A percentile compares a stretch with the other conserved stretches of the same genome.
phyloP scores from a whole-genome alignment of 306 rosid genomes.

The Sophora flavescens region DNA sequence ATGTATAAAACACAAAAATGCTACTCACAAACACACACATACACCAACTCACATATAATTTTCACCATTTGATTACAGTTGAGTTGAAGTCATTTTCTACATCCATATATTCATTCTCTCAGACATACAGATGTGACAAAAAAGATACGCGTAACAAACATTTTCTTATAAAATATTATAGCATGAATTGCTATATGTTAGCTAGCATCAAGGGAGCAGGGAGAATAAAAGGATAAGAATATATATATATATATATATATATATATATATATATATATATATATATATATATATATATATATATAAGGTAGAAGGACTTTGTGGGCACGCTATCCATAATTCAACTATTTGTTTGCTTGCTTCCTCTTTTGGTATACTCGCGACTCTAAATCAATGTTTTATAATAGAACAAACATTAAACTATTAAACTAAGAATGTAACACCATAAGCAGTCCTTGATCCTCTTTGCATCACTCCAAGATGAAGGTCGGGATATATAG shows the following conservation, averaged over 20 bases:
- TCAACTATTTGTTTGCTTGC: neutral
- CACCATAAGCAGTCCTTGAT: neutral
- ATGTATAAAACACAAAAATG: no score
- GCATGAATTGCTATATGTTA: conserved; percentile 13
- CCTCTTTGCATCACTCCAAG: conserved; percentile 5
- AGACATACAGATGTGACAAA: no score
- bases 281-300: no score
- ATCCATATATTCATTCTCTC: no score
- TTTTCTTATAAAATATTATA: neutral
- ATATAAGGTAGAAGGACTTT: conserved; percentile 38
- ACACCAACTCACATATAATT: no score
- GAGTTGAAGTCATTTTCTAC: no score
- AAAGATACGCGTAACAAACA: no score
- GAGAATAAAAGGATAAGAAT: neutral
- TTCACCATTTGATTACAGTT: no score
- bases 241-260: no score
- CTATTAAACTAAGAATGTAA: neutral
- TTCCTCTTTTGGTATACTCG: neutral
- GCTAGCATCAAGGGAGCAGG: conserved; percentile 10
- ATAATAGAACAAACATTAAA: neutral
- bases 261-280: no score
- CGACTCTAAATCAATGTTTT: neutral
- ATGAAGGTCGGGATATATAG: neutral
- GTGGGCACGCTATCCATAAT: conserved; percentile 43
- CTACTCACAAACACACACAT: no score